phyloP scores from a whole-genome alignment of 2,329 filamentous ascomycete genomes.

The Teratosphaeriaceae sp. region DNA sequence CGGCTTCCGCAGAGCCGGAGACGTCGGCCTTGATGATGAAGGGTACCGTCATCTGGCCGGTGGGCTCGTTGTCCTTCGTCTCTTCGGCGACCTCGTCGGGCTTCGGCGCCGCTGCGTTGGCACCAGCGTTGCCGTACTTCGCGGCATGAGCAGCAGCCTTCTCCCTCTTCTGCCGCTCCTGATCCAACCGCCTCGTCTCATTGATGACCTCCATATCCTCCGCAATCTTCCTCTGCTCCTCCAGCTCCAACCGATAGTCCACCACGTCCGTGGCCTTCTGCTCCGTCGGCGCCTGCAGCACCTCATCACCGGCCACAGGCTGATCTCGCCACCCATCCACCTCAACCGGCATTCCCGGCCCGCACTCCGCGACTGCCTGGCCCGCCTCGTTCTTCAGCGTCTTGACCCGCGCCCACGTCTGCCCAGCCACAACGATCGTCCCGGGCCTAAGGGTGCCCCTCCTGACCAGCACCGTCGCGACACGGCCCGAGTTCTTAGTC shows the following conservation, averaged over 20 bases:
- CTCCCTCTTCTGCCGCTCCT: slow-evolving; percentile 57
- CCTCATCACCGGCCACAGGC: slow-evolving; percentile 77
- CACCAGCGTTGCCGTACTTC: slow-evolving; percentile 9
- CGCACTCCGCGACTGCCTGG: slow-evolving; percentile 61
- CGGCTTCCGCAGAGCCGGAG: slow-evolving; percentile 86
- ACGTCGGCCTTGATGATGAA: slow-evolving; percentile 93
- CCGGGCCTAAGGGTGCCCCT: slow-evolving; percentile 77
- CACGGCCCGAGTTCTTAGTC: slow-evolving; percentile 75
- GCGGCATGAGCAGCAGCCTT: slow-evolving; percentile 35
- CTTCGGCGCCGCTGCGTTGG: slow-evolving; percentile 26
- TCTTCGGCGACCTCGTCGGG: slow-evolving; percentile 26
- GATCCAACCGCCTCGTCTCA: slow-evolving; percentile 49
- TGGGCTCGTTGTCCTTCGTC: slow-evolving; percentile 36
- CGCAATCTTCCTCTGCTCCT: slow-evolving; percentile 59
- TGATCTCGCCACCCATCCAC: slow-evolving; percentile 91
- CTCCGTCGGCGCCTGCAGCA: slow-evolving; percentile 76
- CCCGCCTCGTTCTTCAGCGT: slow-evolving; percentile 81
- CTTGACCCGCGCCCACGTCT: slow-evolving; percentile 81
- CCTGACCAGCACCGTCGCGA: slow-evolving; percentile 82
- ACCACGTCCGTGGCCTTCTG: slow-evolving; percentile 71
- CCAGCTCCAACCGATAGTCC: slow-evolving; percentile 65
- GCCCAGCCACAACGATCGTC: slow-evolving; percentile 79
- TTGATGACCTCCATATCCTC: slow-evolving; percentile 73
- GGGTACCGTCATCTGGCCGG: slow-evolving; percentile 55
- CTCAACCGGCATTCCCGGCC: slow-evolving; percentile 84